Base-by-base conservation (phyloP, 805 yeast genomes). In the Cyberlindnera mrakii region DNA sequence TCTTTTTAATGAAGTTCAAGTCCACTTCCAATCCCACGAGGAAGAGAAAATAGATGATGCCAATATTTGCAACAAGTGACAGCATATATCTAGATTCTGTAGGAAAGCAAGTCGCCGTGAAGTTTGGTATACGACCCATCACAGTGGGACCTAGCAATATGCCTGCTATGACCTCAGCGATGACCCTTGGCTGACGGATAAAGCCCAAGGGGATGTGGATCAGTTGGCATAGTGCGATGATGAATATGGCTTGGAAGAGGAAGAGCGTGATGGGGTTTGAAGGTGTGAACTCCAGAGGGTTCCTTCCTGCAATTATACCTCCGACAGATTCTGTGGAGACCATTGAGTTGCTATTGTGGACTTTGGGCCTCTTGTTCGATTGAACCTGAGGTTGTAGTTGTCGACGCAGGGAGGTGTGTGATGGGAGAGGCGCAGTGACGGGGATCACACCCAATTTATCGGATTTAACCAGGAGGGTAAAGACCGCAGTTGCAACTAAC, bases 21-120 rank as follows among this genome's bases (percentile, higher is more conserved):
- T 85, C 95, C 29, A 85, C 91, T 63, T 85, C 95, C 52, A 86
- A 62, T 2, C 95, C 95, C 41, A 85, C 78, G 51, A 85, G 75
- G 57, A 85, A 85, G 63, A 85, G 70, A 54, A 85, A 80, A 36
- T 85, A 67, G 27, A 85, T 80, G 44, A 85, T 77, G 3, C 95
- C 95, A 29, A 85, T 53, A 52, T 83, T 85, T 27, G 95, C 86
- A 16, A 81, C 75, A 33, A 85, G 63, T 3, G 82, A 77, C 44
- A 85, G 63, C 1, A 82, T 80, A 0, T 85, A 77, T 19, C 78
- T 72, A 1, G 90, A 80, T 0, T 58, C 78, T 0, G 67, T 36
- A 0, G 93, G 87, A 62, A 85, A 85, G 30, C 86, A 78, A 4
- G 72, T 77, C 0, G 56, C 55, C 4, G 88, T 78, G 63, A 82